A percentile compares a stretch with the other conserved stretches of the same genome.
These are phyloP conservation scores for Scedosporium apiospermum DNA, from an alignment of 2,329 filamentous ascomycete species.

Conservation along the genomic window DNA sequence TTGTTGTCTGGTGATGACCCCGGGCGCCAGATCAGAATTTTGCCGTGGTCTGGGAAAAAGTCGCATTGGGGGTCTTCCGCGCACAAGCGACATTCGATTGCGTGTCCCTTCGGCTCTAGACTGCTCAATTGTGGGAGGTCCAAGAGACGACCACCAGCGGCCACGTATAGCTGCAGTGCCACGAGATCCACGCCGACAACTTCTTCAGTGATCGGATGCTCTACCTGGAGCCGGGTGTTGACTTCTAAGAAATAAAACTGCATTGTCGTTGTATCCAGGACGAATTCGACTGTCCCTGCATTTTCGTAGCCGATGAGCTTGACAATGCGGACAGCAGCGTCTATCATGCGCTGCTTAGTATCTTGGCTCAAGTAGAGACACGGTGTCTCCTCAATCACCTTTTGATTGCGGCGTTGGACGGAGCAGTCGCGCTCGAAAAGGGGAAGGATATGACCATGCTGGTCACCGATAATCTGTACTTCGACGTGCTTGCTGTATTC, in stretches of 20 bases:
- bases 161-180: background rate
- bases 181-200: background rate
- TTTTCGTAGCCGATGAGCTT: background rate
- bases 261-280: constrained; percentile 26
- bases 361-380: constrained; percentile 3
- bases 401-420: constrained; percentile 34
- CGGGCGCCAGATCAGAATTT: constrained; percentile 21
- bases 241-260: constrained; percentile 38
- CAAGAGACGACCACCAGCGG: background rate
- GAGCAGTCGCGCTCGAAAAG: constrained; percentile 35
- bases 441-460: constrained; percentile 23
- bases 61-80: constrained; percentile 29
- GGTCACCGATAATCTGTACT: constrained; percentile 33
- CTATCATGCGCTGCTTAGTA: background rate
- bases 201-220: background rate
- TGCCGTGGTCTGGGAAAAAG: constrained; percentile 26
- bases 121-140: background rate
- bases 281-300: constrained; percentile 33
- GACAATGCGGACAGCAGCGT: background rate
- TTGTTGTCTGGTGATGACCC: constrained; percentile 8
- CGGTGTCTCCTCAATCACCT: constrained; percentile 33
- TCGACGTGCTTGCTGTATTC: constrained; percentile 31
- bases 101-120: constrained; percentile 22
- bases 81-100: constrained; percentile 33
- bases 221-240: constrained; percentile 37